A percentile compares a stretch with the other conserved stretches of the same genome.
Conservation (phyloP, 2,329 filamentous ascomycete genomes). For the Cryphonectria naterciae region DNA sequence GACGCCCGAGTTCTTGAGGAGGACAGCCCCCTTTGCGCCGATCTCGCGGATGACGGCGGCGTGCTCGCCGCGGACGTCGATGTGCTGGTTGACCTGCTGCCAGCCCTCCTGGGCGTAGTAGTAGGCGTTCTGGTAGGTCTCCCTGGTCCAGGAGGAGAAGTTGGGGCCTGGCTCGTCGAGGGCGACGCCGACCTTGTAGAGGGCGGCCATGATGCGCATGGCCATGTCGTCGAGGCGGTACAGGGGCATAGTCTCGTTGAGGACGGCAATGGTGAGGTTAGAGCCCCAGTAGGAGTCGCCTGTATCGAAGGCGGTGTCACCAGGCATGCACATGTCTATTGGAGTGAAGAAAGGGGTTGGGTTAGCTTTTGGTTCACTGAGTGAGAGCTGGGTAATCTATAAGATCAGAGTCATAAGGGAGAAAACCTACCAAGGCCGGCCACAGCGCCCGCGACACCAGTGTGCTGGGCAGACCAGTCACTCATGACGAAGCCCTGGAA, state of each 20-base stretch:
- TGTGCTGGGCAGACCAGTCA: conserved; percentile 68
- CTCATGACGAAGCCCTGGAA: conserved; percentile 69
- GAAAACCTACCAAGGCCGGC: conserved; percentile 55
- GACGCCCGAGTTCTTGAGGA: conserved; percentile 81
- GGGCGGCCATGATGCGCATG: conserved; percentile 76
- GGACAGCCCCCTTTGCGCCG: conserved; percentile 79
- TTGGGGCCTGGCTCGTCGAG: conserved; percentile 64
- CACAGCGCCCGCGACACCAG: conserved; percentile 65
- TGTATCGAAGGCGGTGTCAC: conserved; percentile 77
- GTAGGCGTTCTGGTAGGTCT: conserved; percentile 70
- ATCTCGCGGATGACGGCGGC: conserved; percentile 73
- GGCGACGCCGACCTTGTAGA: conserved; percentile 67
- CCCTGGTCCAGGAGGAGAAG: conserved; percentile 84
- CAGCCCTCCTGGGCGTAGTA: conserved; percentile 62
- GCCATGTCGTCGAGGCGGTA: conserved; percentile 93
- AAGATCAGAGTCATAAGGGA: conserved; percentile 42
- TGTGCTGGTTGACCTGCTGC: conserved; percentile 75
- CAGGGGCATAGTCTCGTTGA: conserved; percentile 87
- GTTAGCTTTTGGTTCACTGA: background rate
- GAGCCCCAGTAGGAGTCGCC: conserved; percentile 79
- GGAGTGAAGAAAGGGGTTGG: conserved; percentile 42
- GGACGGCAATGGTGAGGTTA: conserved; percentile 83
- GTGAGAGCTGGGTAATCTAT: conserved; percentile 44
- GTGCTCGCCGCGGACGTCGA: conserved; percentile 83
- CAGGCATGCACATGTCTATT: conserved; percentile 85